Conservation (phyloP, 805 yeast species). For the Cyberlindnera americana region DNA sequence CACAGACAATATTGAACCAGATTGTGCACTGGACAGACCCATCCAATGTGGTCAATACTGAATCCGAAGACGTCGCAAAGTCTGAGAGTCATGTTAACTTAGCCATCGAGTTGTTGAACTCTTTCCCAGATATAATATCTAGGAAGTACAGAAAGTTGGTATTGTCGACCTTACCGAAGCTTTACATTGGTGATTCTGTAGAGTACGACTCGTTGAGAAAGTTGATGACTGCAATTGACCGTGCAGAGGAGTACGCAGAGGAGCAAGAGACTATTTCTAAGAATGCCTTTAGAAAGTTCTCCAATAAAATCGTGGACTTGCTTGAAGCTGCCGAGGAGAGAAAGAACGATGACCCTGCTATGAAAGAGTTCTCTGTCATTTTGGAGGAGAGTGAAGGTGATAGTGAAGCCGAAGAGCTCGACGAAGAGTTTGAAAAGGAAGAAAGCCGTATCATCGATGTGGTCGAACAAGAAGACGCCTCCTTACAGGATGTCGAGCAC, state of each 20-base stretch:
- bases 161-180: constrained; percentile 45
- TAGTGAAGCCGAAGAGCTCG: constrained; percentile 24
- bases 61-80: constrained; percentile 37
- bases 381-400: constrained; percentile 23
- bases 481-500: neutral
- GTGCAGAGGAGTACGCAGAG: constrained; percentile 29
- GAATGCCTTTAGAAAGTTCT: constrained; percentile 34
- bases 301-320: constrained; percentile 19
- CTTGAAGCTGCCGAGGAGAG: constrained; percentile 21
- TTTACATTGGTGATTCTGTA: constrained; percentile 38
- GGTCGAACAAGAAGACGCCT: constrained; percentile 9
- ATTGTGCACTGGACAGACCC: constrained; percentile 87
- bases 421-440: constrained; percentile 21
- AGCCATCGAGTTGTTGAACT: constrained; percentile 49
- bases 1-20: constrained; percentile 61
- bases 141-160: constrained; percentile 54
- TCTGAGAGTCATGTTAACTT: constrained; percentile 55
- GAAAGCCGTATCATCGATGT: constrained; percentile 15
- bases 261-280: constrained; percentile 31
- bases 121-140: constrained; percentile 43
- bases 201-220: constrained; percentile 26
- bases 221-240: constrained; percentile 27
- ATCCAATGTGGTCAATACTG: constrained; percentile 48
- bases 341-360: constrained; percentile 20
- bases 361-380: constrained; percentile 27